Evolutionary conservation across 2,329 filamentous ascomycete species (phyloP), one percentile per base, ranked within the genome.

Genomic region (Fusarium phyllophilum): DNA sequence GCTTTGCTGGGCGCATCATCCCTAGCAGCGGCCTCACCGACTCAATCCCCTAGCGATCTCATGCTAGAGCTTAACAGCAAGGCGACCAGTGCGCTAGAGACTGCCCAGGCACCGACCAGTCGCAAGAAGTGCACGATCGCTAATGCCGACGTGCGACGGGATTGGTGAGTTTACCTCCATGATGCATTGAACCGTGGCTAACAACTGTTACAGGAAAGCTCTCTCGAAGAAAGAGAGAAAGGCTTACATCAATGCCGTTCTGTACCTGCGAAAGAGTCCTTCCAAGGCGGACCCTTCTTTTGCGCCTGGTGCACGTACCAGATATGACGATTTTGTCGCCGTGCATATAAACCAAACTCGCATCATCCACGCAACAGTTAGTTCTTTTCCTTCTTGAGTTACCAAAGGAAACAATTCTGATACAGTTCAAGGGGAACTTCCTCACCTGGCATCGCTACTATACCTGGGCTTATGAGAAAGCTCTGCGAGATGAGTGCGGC

Each of bases 271-370:
- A 17, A 42, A 68, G 22, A 68, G 44, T 5, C 54, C 65, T 0
- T 68, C 65, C 4, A 68, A 62, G 33, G 63, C 54, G 6, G 46
- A 68, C 11, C 65, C 24, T 2, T 13, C 46, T 20, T 68, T 68
- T 2, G 65, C 65, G 2, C 65, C 65, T 11, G 65, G 65, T 1
- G 46, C 65, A 6, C 54, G 63, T 3, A 68, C 29, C 5, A 54
- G 65, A 62, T 68, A 68, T 17, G 65, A 68, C 18, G 65, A 68
- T n/a, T 68, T 68, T 38, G 65, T 68, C 5, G 54, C 65, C 1
- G 63, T 68, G 8, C 65, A 68, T 22, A 68, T 68, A 10, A 68
- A 68, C 7, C 65, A 68, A 14, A 68, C 65, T 17, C 18, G 39
- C 5, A 48, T 8, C 0, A 68, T 68, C 3, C 65, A 68, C 29